Conservation (phyloP, 495 filamentous ascomycete species). For the Aspergillus campestris region DNA sequence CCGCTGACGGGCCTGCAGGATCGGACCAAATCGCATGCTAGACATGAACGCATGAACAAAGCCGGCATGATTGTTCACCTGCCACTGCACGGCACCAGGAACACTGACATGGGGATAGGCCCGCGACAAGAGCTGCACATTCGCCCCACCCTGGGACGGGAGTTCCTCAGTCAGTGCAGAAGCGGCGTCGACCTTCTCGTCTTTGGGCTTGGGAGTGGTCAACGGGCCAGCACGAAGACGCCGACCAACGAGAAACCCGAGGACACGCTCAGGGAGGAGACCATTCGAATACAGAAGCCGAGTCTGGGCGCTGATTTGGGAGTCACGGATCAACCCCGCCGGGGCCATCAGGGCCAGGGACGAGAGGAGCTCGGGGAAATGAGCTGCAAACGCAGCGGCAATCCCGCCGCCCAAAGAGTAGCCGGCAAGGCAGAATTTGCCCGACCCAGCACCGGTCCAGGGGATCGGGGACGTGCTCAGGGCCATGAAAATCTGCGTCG, state of each 20-base stretch:
- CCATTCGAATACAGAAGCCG: conserved; percentile 53
- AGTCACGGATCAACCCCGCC: conserved; percentile 57
- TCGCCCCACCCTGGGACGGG: conserved; percentile 22
- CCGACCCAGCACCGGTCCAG: conserved; percentile 49
- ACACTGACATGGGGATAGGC: conserved; percentile 37
- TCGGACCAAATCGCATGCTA: conserved; percentile 49
- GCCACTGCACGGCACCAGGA: conserved; percentile 44
- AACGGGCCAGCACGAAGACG: conserved; percentile 44
- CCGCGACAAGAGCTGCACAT: conserved; percentile 36
- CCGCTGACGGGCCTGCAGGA: conserved; percentile 36
- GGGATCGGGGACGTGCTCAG: conserved; percentile 60
- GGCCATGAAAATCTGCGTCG: conserved; percentile 62
- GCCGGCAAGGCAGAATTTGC: conserved; percentile 63
- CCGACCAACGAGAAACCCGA: conserved; percentile 43
- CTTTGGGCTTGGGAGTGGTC: conserved; percentile 26
- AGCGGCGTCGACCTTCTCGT: conserved; percentile 22
- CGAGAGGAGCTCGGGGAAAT: conserved; percentile 58
- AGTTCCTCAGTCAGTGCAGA: conserved; percentile 34
- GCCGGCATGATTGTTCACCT: conserved; percentile 45
- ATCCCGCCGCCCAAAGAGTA: conserved; percentile 84
- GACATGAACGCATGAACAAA: conserved; percentile 52
- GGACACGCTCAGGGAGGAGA: conserved; percentile 48
- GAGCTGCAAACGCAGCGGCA: conserved; percentile 59
- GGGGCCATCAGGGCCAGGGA: conserved; percentile 68
- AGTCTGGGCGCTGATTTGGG: conserved; percentile 52